Conservation (phyloP, 768 basidiomycete species). For the Cytidiella melzeri region DNA sequence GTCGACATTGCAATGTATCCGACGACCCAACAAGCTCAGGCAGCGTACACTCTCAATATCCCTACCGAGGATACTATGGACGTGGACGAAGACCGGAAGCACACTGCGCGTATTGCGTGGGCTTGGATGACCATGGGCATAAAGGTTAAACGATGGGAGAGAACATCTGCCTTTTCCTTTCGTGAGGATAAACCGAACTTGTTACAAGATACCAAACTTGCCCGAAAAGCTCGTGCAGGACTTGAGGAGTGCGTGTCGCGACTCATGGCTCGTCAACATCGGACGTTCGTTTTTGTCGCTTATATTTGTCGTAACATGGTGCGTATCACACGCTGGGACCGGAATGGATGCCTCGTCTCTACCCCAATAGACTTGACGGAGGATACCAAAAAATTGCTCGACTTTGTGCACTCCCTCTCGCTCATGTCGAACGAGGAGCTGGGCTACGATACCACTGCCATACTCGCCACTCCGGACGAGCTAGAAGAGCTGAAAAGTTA, state of each 20-base stretch:
- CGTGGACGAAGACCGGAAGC: no score
- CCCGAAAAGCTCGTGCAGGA: background rate
- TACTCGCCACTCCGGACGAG: background rate
- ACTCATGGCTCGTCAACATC: slow-evolving; percentile 5
- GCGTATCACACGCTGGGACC: slow-evolving; percentile 4
- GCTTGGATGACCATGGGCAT: background rate
- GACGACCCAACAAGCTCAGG: no score
- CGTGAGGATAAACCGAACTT: background rate
- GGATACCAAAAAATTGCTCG: background rate
- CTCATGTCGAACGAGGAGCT: background rate
- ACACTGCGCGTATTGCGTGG: background rate
- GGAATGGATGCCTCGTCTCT: background rate
- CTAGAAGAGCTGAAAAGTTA: background rate
- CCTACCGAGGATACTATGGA: background rate
- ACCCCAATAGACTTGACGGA: background rate
- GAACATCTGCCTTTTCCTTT: background rate
- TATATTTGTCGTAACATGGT: background rate
- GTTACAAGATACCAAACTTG: background rate
- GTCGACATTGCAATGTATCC: no score
- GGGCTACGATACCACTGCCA: background rate
- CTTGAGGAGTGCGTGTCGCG: background rate
- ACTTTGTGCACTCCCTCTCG: slow-evolving; percentile 1
- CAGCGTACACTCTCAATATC: no score
- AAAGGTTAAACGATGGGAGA: background rate
- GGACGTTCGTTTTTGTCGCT: background rate